Base-by-base conservation (phyloP, 257 asterid genomes). In the Solanum sitiens region DNA sequence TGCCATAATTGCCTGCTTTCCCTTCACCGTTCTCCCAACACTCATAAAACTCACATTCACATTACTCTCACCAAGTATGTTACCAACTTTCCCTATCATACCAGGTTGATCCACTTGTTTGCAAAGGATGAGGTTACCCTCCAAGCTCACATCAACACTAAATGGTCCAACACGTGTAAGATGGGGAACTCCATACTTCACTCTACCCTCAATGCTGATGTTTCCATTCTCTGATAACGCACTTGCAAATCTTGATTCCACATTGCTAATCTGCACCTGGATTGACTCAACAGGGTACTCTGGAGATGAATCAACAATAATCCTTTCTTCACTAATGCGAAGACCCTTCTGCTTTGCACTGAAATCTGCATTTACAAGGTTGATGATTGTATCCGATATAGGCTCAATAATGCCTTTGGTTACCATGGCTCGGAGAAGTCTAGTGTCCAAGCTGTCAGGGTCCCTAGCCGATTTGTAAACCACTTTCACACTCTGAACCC, bases 1-100 rank as follows among this genome's bases (percentile, higher is more conserved):
- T 13, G 99, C 99, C 99, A 97, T 95, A 65, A 97, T 92, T 21
- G 99, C 99, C 89, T 89, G 94, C 65, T 93, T 92, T 93, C 99
- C 91, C 95, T 87, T 94, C 33, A 87, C 92, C 53, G 95, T 94
- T 89, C 99, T 91, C n/a, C 98, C 98, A 45, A 97, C 99, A 45
- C 99, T 97, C 99, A 97, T 97, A 87, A 97, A 97, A 92, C 96
- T 95, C 89, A 97, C 99, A 33, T 97, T 97, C 90, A 97, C 99
- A 32, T 97, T 97, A 30, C 88, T 86, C 90, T 91, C 96, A 11
- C 94, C 99, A 11, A 97, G 99, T 87, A 97, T 93, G 88, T 89
- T 95, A 20, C 99, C 99, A 13, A 97, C 98, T 39, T 44, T 87
- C 18, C 99, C 99, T 11, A 97, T 97, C 99, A 97, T 95, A n/a